phyloP scores from a whole-genome alignment of 2,329 filamentous ascomycete species.

The Beauveria sp. region DNA sequence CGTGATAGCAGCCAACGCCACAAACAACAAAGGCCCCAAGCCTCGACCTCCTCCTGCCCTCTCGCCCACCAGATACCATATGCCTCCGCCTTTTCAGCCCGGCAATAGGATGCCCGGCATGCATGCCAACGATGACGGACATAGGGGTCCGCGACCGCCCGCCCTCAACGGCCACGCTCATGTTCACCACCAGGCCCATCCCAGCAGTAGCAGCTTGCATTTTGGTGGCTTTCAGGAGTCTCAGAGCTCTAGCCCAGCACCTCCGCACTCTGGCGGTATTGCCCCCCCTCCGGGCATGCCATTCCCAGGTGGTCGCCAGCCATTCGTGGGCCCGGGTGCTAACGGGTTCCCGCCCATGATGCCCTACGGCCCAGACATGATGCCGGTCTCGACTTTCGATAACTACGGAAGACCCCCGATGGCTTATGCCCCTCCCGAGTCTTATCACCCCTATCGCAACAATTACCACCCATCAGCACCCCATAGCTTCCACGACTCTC shows the following conservation, averaged over 20 bases:
- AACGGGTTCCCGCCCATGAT: constrained; percentile 32
- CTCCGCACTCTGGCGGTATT: constrained; percentile 39
- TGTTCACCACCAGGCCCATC: constrained; percentile 42
- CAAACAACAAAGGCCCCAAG: constrained; percentile 14
- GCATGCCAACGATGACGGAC: constrained; percentile 26
- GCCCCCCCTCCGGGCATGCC: constrained; percentile 42
- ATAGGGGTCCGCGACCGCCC: constrained; percentile 24
- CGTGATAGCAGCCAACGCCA: constrained; percentile 14
- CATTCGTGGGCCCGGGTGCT: constrained; percentile 25
- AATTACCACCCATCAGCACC: constrained; percentile 48
- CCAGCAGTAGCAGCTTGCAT: constrained; percentile 48
- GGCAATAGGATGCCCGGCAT: constrained; percentile 23
- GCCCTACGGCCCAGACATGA: constrained; percentile 28
- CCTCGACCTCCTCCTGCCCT: constrained; percentile 24
- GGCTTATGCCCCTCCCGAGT: constrained; percentile 27
- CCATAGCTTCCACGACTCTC: constrained; percentile 56
- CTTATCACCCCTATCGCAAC: constrained; percentile 26
- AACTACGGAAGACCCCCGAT: constrained; percentile 30
- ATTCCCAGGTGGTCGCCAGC: constrained; percentile 25
- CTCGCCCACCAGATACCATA: constrained; percentile 31
- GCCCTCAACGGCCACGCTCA: constrained; percentile 26
- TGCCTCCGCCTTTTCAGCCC: constrained; percentile 37
- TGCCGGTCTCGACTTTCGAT: constrained; percentile 28
- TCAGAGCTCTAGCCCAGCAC: constrained; percentile 49
- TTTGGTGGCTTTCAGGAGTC: constrained; percentile 50